Base-by-base conservation (phyloP, 805 yeast genomes). In the Citeromyces nyonsensis region DNA sequence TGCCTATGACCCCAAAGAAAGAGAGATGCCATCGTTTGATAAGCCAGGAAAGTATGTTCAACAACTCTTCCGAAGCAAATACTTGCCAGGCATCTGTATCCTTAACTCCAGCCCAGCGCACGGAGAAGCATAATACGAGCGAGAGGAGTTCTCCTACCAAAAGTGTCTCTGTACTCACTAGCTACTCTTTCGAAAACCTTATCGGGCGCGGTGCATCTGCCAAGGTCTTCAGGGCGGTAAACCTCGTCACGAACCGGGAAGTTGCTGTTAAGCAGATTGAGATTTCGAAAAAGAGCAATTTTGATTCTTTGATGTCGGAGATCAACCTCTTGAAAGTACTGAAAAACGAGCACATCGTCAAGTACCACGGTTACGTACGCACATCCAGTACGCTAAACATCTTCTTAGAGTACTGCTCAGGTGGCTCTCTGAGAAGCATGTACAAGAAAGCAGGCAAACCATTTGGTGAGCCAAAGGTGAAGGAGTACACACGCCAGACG, bases 191-290 rank as follows among this genome's bases (percentile, higher is more conserved):
- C 42, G 60, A 63, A 31, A 78, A 73, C 31, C 65, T 77, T 25
- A 60, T 91, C 2, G 98, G 97, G 3, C 69, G 69, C 37, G 98
- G 98, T 2, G 96, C 96, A 0, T 85, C 73, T 49, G 97, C 96
- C 1, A 69, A 70, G 26, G 96, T 88, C 4, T 85, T 76, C 51
- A 66, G 48, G 26, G 45, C 88, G 0, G 55, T 73, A 20, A 80
- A 84, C 43, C 53, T 65, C 37, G 59, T 57, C 34, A 79, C 86
- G 0, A 70, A 71, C 5, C 75, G 72, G 33, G 63, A 73, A 3
- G 80, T 82, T 4, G 95, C 95, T 1, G 70, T 85, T 15, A 84
- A 84, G 48, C 86, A 79, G 48, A 73, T 84, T 22, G 55, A 64
- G n/a, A 60, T 80, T 28, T 74, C 58, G 15, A 64, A 57, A 33